Conservation (phyloP, 768 basidiomycete species). For the Termitomyces sp. region DNA sequence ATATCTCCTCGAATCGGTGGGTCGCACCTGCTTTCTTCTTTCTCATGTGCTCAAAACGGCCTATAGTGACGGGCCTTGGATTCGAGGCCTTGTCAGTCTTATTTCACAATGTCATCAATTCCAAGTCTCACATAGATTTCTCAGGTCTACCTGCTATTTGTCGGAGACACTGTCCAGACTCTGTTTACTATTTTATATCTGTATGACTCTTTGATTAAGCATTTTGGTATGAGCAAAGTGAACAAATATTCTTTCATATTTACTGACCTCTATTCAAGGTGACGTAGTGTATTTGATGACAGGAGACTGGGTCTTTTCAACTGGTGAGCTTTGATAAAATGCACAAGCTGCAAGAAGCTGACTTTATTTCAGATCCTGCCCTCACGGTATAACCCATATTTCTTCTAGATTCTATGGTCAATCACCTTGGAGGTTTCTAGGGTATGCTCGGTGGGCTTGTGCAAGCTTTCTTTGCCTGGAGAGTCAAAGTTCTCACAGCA, state of each 20-base stretch:
- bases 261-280: not conserved
- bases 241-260: not conserved
- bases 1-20: conserved; percentile 31
- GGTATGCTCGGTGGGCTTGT: conserved; percentile 12
- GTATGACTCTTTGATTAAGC: conserved; percentile 42
- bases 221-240: conserved; percentile 36
- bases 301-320: conserved; percentile 11
- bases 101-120: not conserved
- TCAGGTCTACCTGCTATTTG: conserved; percentile 39
- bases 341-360: not conserved
- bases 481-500: conserved; percentile 20
- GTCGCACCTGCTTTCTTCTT: not conserved
- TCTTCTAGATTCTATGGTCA: not conserved
- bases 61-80: conserved; percentile 40
- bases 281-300: conserved; percentile 3
- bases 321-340: not conserved
- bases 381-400: conserved; percentile 6
- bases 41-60: not conserved
- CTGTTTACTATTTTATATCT: conserved; percentile 41
- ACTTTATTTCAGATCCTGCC: conserved; percentile 7
- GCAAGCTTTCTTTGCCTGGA: conserved; percentile 19
- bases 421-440: not conserved
- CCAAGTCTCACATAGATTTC: not conserved
- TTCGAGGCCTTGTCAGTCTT: conserved; percentile 41
- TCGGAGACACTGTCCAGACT: conserved; percentile 47